Evolutionary conservation across 2,329 filamentous ascomycete genomes (phyloP), one percentile per base, ranked within the genome.

Genomic region (Knufia fluminis): DNA sequence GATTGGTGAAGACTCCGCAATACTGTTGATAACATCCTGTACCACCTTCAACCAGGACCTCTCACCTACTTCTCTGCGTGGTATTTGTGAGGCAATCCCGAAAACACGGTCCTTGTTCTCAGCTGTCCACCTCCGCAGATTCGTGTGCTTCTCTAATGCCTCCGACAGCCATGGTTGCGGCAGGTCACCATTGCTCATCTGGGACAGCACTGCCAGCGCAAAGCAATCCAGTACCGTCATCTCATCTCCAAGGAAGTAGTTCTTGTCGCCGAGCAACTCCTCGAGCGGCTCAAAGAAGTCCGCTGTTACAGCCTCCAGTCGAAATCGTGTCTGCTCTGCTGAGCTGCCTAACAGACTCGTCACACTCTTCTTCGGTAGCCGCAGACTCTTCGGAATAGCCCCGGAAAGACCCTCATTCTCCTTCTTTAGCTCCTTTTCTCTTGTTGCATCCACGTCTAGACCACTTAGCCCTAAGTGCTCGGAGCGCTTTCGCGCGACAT

Each of bases 141-240:
- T 61, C 2, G 69, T 64, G 39, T 71, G 73, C 51, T 78, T 76
- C 48, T 68, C 64, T 60, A 86, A 71, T 1, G 74, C 73, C 45
- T 79, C 74, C 51, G 71, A 69, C 3, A 85, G 66, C 81, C 81
- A 86, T 16, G 75, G 65, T 48, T 81, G 76, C 14, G 80, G 78
- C 19, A 85, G 62, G 7, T 75, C 66, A 1, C 82, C 76, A 20
- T 76, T 72, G 1, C 84, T 71, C 71, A 92, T 85, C 44, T 96
- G 68, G 1, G 80, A 76, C 31, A 97, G 70, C 63, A 94, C 94
- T 9, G 83, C 92, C 59, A 87, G 79, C 0, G 80, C 82, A 41
- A 96, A 65, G 62, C 86, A 95, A 65, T 96, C 90, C 20, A 94
- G 67, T 48, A 76, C 79, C 1, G 79, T 79, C 0, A 78, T 73